Evolutionary conservation across 345 rosid genomes (phyloP), one percentile per base, ranked within the genome.

Genomic region (Melastoma malabathricum): DNA sequence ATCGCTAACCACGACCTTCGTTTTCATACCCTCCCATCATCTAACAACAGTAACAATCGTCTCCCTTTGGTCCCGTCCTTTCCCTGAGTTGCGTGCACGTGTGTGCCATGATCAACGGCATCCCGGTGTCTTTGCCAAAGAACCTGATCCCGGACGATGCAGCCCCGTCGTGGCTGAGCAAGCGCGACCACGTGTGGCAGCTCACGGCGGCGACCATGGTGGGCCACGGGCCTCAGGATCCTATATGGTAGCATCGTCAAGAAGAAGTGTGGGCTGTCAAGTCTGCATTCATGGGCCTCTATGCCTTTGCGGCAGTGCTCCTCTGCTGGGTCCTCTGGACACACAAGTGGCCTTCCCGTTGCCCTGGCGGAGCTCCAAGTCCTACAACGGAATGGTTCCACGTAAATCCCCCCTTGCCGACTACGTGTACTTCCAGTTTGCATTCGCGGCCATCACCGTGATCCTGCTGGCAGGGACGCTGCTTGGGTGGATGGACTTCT

Each of bases 211-310:
- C 82, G 10, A 58, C 78, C 2, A 10, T 78, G 57, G 84, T 75
- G 2, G 69, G 82, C 51, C 43, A 84, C 89, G 0, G 84, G 84
- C 3, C 75, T 78, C 0, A 82, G 78, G 3, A 73, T 73, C 49
- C 69, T 81, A 9, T 77, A 81, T 34, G 88, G 83, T 14, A 75
- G 77, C 66, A 67, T 78, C 74, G 84, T 81, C 14, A 81, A 81
- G 68, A 81, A 81, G 54, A 80, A 80, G 67, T 75, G 87, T 75
- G 87, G 83, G 83, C 81, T 2, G 78, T 77, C 9, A 81, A 77
- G 62, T 77, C 80, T 0, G 76, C 84, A 43, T 82, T 82, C 63
- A 76, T 82, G 89, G 82, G 80, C 10, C 55, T 82, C 6, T 82
- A 78, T 19, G 82, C 78, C 15, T 82, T 76, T 20, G 84, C 84